Evolutionary conservation across 768 basidiomycete genomes (phyloP).

Genomic region (Boletus reticuloceps): DNA sequence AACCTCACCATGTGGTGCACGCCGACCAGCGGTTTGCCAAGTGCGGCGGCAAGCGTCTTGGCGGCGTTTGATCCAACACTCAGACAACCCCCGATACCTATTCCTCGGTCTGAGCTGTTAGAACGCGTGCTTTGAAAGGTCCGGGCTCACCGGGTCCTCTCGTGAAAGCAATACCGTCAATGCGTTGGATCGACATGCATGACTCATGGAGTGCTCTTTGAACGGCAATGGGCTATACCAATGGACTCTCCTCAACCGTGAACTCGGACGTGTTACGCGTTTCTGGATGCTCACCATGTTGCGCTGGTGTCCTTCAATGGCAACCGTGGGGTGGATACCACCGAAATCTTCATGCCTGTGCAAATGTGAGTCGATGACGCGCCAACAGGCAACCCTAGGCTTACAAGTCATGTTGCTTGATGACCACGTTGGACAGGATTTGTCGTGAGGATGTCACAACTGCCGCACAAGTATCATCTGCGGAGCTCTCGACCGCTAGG

Average conservation of each 20-base stretch:
- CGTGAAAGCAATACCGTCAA: slow-evolving; percentile 91
- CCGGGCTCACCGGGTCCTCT: slow-evolving; percentile 67
- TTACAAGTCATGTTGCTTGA: slow-evolving; percentile 73
- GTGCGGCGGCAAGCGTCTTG: slow-evolving; percentile 78
- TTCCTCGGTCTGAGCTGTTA: not conserved
- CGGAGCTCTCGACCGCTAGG: slow-evolving; percentile 80
- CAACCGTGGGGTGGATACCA: slow-evolving; percentile 77
- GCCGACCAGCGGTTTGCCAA: slow-evolving; percentile 78
- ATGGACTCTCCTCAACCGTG: not conserved
- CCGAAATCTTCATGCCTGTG: slow-evolving; percentile 37
- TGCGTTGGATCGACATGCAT: slow-evolving; percentile 49
- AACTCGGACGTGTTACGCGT: not conserved
- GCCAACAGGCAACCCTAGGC: slow-evolving; percentile 11
- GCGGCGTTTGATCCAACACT: slow-evolving; percentile 78
- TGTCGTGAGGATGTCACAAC: slow-evolving; percentile 68
- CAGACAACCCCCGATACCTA: slow-evolving; percentile 80
- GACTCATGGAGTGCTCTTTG: slow-evolving; percentile 66
- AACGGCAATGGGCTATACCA: slow-evolving; percentile 68
- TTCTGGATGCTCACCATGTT: slow-evolving; percentile 55
- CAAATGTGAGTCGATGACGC: not conserved
- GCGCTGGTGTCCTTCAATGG: slow-evolving; percentile 74
- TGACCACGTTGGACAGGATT: slow-evolving; percentile 82
- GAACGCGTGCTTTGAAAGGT: not conserved
- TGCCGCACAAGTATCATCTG: slow-evolving; percentile 93
- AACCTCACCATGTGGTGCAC: slow-evolving; percentile 90